These are phyloP conservation scores for Pseudodiploospora longispora DNA, from an alignment of 2,329 filamentous ascomycete genomes.

Conservation along the genomic window DNA sequence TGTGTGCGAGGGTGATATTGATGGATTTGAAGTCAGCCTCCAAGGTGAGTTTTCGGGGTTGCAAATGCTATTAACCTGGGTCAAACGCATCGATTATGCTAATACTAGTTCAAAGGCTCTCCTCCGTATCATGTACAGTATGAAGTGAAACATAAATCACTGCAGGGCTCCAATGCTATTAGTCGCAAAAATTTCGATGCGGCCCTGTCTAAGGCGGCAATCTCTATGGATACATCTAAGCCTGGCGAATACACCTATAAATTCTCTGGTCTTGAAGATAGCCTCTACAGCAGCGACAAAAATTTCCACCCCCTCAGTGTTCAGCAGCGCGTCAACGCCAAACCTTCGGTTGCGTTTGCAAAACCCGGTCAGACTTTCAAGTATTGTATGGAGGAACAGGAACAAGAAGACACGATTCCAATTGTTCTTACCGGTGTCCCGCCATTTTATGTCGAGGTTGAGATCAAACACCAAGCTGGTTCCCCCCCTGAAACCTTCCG, in stretches of 20 bases:
- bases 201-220: constrained; percentile 64
- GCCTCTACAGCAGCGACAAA: constrained; percentile 70
- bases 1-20: constrained; percentile 91
- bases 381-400: constrained; percentile 80
- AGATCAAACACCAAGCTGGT: constrained; percentile 84
- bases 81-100: constrained; percentile 14
- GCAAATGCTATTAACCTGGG: too few relatives aligned
- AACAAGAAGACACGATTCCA: constrained; percentile 78
- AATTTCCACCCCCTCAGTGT: constrained; percentile 61
- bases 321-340: constrained; percentile 75
- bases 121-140: constrained; percentile 81
- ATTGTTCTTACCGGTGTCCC: constrained; percentile 74
- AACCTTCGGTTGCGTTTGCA: constrained; percentile 72
- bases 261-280: constrained; percentile 76
- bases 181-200: constrained; percentile 68
- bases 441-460: constrained; percentile 85
- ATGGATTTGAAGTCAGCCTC: constrained; percentile 74
- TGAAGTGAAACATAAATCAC: constrained; percentile 64
- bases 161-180: constrained; percentile 55
- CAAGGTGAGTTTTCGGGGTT: constrained; percentile 46
- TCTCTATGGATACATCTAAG: constrained; percentile 79
- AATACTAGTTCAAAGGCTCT: constrained; percentile 43
- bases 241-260: constrained; percentile 80
- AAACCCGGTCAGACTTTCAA: constrained; percentile 91
- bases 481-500: constrained; percentile 72